Evolutionary conservation across 495 filamentous ascomycete genomes (phyloP).

Genomic region (Trichocladium uniseriatum): DNA sequence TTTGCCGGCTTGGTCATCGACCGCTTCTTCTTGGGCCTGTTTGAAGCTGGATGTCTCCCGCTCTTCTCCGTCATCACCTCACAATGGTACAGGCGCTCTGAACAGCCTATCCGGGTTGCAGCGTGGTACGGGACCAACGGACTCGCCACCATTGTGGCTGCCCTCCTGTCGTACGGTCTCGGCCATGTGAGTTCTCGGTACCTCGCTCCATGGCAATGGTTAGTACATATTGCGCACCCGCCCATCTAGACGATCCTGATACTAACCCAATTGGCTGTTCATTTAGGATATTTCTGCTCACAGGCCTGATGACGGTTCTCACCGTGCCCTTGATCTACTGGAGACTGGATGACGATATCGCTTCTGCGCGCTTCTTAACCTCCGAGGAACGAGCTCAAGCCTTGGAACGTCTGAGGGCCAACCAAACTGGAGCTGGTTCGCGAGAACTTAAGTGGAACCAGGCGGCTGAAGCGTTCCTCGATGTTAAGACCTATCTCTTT

Average conservation of each 20-base stretch:
- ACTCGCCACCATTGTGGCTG: constrained; percentile 52
- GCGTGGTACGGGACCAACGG: constrained; percentile 61
- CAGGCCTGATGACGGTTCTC: constrained; percentile 48
- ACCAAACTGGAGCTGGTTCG: constrained; percentile 50
- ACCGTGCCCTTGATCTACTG: constrained; percentile 43
- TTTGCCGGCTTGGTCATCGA: constrained; percentile 43
- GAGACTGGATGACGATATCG: constrained; percentile 44
- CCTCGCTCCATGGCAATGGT: constrained; percentile 56
- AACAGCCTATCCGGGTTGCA: constrained; percentile 52
- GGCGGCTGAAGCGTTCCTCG: constrained; percentile 31
- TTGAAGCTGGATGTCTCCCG: constrained; percentile 54
- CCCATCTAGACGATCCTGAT: no score
- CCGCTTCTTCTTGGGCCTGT: constrained; percentile 53
- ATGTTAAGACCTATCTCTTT: constrained; percentile 42
- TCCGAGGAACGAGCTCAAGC: constrained; percentile 38
- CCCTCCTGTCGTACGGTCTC: constrained; percentile 51
- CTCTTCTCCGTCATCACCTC: constrained; percentile 49
- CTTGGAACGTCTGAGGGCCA: constrained; percentile 39
- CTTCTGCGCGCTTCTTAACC: constrained; percentile 45
- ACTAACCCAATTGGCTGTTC: constrained; percentile 11
- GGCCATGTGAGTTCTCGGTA: constrained; percentile 45
- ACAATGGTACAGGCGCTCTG: constrained; percentile 55
- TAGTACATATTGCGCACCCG: no score
- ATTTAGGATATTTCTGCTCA: constrained; percentile 54
- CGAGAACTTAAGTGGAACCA: constrained; percentile 42